phyloP scores from a whole-genome alignment of 345 rosid species.

The Citrus hindsii region DNA sequence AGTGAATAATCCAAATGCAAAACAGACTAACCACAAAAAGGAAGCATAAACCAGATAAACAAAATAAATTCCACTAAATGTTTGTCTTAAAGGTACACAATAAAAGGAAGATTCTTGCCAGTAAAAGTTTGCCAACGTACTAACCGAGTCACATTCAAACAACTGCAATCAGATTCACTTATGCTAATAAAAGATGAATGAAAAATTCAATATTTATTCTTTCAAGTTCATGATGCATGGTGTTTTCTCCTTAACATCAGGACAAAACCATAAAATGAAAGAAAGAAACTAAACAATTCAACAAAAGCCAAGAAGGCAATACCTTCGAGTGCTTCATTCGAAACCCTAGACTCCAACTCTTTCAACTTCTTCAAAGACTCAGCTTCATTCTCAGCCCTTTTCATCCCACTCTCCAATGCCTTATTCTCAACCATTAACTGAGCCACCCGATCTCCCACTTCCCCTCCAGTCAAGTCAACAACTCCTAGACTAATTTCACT shows the following conservation, averaged over 20 bases:
- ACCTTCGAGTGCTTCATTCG: slow-evolving; percentile 16
- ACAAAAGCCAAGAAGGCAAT: background rate
- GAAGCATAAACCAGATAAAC: background rate
- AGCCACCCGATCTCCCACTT: slow-evolving; percentile 27
- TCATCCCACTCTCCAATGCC: slow-evolving; percentile 45
- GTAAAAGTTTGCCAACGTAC: background rate
- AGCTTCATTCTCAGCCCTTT: slow-evolving; percentile 40
- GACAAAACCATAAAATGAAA: background rate
- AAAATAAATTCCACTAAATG: background rate
- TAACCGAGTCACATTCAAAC: background rate
- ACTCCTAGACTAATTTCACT: slow-evolving; percentile 4
- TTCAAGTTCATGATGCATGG: background rate
- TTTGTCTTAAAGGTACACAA: no score
- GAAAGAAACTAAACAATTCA: background rate
- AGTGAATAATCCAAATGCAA: background rate
- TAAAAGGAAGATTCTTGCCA: background rate
- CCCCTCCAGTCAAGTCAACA: slow-evolving; percentile 34
- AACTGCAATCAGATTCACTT: background rate
- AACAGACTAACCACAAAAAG: background rate
- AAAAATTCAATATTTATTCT: background rate
- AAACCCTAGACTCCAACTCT: slow-evolving; percentile 35
- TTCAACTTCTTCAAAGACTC: slow-evolving; percentile 53
- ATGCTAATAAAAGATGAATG: background rate
- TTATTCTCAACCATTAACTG: slow-evolving; percentile 47
- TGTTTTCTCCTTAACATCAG: background rate